A percentile compares a stretch with the other conserved stretches of the same genome.
Conservation (phyloP, 148 eudicot genomes). For the Spergularia bocconei region DNA sequence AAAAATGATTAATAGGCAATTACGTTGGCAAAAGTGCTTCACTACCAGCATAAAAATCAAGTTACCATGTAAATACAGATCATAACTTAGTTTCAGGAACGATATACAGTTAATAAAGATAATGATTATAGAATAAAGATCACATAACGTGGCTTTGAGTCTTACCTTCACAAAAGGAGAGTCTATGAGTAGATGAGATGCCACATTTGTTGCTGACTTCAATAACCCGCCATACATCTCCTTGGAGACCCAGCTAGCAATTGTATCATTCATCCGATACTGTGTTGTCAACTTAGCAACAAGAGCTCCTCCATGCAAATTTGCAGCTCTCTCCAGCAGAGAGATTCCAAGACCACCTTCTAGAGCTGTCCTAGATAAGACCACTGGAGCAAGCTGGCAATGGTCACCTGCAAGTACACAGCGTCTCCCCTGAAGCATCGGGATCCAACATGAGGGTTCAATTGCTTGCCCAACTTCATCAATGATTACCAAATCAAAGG, state of each 20-base stretch:
- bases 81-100: neutral
- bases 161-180: conserved; percentile 82
- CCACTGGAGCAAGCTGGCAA: conserved; percentile 85
- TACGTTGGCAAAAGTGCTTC: neutral
- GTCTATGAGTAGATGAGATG: conserved; percentile 73
- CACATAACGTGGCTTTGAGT: neutral
- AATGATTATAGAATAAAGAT: neutral
- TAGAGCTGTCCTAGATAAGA: conserved; percentile 69
- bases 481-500: conserved; percentile 78
- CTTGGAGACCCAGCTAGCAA: conserved; percentile 85
- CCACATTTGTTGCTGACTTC: conserved; percentile 55
- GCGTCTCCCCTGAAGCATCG: conserved; percentile 70
- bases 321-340: conserved; percentile 60
- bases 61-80: neutral
- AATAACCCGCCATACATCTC: conserved; percentile 77
- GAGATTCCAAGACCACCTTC: conserved; percentile 84
- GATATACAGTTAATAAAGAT: neutral
- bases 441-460: conserved; percentile 88
- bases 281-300: conserved; percentile 64
- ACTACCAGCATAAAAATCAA: neutral
- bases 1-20: neutral
- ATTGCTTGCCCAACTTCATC: conserved; percentile 94
- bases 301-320: conserved; percentile 65
- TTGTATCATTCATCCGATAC: conserved; percentile 82
- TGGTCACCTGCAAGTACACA: conserved; percentile 86